These are phyloP conservation scores for Dovyalis caffra DNA, from an alignment of 345 rosid genomes.

Conservation along the genomic window DNA sequence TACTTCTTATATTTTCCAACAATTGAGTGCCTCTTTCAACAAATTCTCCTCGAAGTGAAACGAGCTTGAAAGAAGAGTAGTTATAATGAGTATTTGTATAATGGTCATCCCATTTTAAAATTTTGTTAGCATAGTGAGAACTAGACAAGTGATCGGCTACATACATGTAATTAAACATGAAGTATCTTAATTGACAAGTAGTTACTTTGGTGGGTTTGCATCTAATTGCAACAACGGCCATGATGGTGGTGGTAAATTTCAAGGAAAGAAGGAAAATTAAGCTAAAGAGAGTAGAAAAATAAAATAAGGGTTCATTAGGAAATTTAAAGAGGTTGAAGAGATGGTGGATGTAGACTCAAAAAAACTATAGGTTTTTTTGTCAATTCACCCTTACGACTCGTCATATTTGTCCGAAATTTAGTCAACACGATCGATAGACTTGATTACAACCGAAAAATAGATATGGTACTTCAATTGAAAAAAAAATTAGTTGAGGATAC, in stretches of 20 bases:
- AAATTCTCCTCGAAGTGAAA: conserved; percentile 55
- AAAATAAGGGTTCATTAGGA: no score
- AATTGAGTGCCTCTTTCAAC: conserved; percentile 45
- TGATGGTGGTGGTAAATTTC: conserved; percentile 26
- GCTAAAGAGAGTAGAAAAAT: not conserved
- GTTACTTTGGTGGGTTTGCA: conserved; percentile 58
- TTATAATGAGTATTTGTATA: conserved; percentile 40
- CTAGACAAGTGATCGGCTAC: conserved; percentile 45
- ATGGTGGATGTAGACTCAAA: no score
- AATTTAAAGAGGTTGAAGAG: no score
- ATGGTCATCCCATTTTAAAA: conserved; percentile 47
- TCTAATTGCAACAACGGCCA: conserved; percentile 71
- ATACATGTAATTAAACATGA: conserved; percentile 49
- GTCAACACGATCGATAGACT: no score
- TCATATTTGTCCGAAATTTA: no score
- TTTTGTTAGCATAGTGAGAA: conserved; percentile 38
- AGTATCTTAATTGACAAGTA: conserved; percentile 64
- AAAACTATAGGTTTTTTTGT: no score
- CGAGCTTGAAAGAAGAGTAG: conserved; percentile 56
- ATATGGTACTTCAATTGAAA: no score
- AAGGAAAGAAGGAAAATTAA: conserved; percentile 12
- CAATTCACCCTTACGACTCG: no score
- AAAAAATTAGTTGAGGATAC: no score
- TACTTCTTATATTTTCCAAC: conserved; percentile 33
- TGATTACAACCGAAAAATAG: no score